These are phyloP conservation scores for Aspergillus alliaceus DNA, from an alignment of 2,329 filamentous ascomycete genomes.

Conservation along the genomic window DNA sequence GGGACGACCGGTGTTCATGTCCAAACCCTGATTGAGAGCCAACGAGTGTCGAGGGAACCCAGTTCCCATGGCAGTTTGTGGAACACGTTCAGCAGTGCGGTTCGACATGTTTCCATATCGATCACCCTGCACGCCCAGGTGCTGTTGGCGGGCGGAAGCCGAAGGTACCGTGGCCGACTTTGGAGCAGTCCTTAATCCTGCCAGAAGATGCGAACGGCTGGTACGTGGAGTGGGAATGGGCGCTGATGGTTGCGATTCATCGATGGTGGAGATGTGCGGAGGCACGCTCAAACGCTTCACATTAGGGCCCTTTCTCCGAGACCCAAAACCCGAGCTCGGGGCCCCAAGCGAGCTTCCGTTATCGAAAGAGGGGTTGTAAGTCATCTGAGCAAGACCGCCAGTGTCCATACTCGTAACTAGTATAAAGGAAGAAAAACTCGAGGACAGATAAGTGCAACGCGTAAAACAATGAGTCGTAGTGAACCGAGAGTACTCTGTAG, in stretches of 20 bases:
- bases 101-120: conserved; percentile 48
- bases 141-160: conserved; percentile 61
- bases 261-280: conserved; percentile 68
- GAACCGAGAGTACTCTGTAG: conserved; percentile 8
- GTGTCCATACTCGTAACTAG: conserved; percentile 68
- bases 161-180: conserved; percentile 77
- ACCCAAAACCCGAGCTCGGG: conserved; percentile 78
- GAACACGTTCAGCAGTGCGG: conserved; percentile 49
- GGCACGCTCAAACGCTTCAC: conserved; percentile 84
- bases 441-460: conserved; percentile 33
- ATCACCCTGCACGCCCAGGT: conserved; percentile 48
- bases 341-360: conserved; percentile 68
- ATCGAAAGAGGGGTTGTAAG: conserved; percentile 75
- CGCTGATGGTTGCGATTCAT: conserved; percentile 64
- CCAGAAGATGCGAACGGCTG: conserved; percentile 90
- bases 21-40: conserved; percentile 30
- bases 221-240: conserved; percentile 81
- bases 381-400: conserved; percentile 99
- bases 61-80: conserved; percentile 60
- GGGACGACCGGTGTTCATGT: conserved; percentile 51
- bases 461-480: conserved; percentile 13
- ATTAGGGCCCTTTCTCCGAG: conserved; percentile 78
- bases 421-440: conserved; percentile 19
- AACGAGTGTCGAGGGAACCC: conserved; percentile 51
- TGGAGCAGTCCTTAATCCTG: conserved; percentile 87